phyloP scores from a whole-genome alignment of 345 rosid species.

The Eucalyptus fibrosa region DNA sequence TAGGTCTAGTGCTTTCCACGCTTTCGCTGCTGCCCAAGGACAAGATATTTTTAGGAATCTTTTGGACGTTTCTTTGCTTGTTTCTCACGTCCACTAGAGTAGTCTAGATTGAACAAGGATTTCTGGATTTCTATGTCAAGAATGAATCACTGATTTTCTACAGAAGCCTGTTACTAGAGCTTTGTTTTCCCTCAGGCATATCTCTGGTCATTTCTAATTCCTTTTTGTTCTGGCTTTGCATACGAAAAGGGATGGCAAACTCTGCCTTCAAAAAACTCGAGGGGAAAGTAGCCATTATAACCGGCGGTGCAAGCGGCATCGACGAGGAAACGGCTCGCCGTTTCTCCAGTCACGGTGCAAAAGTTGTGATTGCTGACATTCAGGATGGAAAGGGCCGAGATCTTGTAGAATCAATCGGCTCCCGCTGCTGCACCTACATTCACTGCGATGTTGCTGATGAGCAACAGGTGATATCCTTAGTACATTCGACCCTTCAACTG shows the following conservation, averaged over 20 bases:
- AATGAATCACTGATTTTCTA: neutral
- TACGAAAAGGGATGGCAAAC: too few relatives aligned
- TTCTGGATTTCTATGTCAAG: neutral
- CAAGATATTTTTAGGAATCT: neutral
- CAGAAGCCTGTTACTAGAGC: neutral
- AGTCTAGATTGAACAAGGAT: neutral
- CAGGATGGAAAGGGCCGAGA: neutral
- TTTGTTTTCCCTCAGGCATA: neutral
- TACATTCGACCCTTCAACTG: neutral
- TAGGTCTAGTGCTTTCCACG: neutral
- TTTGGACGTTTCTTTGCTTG: neutral
- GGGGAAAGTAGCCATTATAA: too few relatives aligned
- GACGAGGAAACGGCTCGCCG: neutral
- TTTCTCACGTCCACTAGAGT: neutral
- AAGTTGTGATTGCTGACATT: slow-evolving; percentile 5
- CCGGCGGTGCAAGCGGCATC: neutral
- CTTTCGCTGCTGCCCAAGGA: neutral
- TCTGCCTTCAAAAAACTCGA: too few relatives aligned
- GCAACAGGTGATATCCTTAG: neutral
- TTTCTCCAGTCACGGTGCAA: neutral
- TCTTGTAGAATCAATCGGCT: slow-evolving; percentile 1
- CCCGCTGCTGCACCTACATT: neutral
- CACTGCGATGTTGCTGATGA: slow-evolving; percentile 13
- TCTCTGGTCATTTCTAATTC: neutral
- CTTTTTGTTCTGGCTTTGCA: neutral